These are phyloP conservation scores for Vaccinium darrowii DNA, from an alignment of 148 eudicot species.

Conservation along the genomic window DNA sequence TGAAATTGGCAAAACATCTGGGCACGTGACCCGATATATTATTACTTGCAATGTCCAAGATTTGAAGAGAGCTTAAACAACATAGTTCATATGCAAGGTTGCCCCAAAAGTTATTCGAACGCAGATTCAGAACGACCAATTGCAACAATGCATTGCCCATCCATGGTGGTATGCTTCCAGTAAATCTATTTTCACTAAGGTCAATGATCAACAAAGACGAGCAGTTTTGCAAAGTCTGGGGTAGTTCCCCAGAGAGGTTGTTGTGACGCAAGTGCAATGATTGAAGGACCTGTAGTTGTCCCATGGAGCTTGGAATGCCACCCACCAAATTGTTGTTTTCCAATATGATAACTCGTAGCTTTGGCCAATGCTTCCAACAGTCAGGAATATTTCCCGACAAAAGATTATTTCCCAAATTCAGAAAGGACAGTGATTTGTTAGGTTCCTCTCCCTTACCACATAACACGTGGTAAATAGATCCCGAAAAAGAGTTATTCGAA, in stretches of 20 bases:
- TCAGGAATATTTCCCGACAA: neutral
- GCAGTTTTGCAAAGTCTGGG: slow-evolving; percentile 7
- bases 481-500: slow-evolving; percentile 10
- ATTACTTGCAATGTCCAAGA: slow-evolving; percentile 4
- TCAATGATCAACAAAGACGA: neutral
- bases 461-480: slow-evolving; percentile 3
- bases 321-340: slow-evolving; percentile 22
- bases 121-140: neutral
- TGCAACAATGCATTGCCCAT: neutral
- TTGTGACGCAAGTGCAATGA: slow-evolving; percentile 2
- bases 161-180: slow-evolving; percentile 17
- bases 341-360: neutral
- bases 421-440: neutral
- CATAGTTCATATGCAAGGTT: neutral
- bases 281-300: neutral
- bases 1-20: slow-evolving; percentile 7
- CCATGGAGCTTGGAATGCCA: neutral
- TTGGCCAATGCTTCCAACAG: neutral
- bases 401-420: neutral
- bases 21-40: neutral
- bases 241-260: slow-evolving; percentile 17
- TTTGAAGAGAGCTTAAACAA: neutral
- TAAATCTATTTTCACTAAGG: slow-evolving; percentile 8
- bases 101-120: neutral
- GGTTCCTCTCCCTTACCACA: neutral